Percentiles rank a stretch among this genome's conserved stretches.
phyloP scores from a whole-genome alignment of 352 stramenopile species.

The Globisporangium camurandrum region DNA sequence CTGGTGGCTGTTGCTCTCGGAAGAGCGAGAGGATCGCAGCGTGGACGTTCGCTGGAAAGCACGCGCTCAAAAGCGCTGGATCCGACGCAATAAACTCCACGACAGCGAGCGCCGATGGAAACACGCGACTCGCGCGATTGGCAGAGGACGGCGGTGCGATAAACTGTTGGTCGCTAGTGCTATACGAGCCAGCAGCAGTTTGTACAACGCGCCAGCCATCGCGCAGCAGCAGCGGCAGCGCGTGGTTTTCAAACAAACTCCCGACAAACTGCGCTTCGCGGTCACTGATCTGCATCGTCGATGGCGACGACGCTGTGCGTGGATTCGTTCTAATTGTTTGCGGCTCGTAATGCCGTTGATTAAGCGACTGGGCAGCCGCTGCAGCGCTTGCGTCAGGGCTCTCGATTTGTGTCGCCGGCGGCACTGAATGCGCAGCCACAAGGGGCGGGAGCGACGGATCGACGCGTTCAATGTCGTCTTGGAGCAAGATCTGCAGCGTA shows the following conservation, averaged over 20 bases:
- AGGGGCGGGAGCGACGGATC: slow-evolving; percentile 43
- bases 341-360: too few relatives aligned
- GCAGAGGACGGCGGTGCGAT: slow-evolving; percentile 28
- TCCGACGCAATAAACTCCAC: slow-evolving; percentile 69
- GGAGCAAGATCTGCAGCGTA: slow-evolving; percentile 80
- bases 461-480: slow-evolving; percentile 78
- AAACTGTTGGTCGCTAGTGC: slow-evolving; percentile 34
- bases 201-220: slow-evolving; percentile 58
- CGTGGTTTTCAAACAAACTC: slow-evolving; percentile 76
- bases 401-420: slow-evolving; percentile 5
- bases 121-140: slow-evolving; percentile 25
- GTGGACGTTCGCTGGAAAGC: slow-evolving; percentile 71
- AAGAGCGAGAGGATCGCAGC: slow-evolving; percentile 65
- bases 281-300: slow-evolving; percentile 48
- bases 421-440: slow-evolving; percentile 3
- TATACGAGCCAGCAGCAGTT: slow-evolving; percentile 20
- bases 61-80: slow-evolving; percentile 42
- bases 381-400: slow-evolving; percentile 12
- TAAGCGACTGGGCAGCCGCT: too few relatives aligned
- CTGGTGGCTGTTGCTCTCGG: too few relatives aligned
- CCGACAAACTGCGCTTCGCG: slow-evolving; percentile 69
- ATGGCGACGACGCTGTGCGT: too few relatives aligned
- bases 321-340: too few relatives aligned
- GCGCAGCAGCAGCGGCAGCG: slow-evolving; percentile 49
- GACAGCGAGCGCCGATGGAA: slow-evolving; percentile 54